These are phyloP conservation scores for Fusarium piperis DNA, from an alignment of 2,329 filamentous ascomycete species.

Conservation along the genomic window DNA sequence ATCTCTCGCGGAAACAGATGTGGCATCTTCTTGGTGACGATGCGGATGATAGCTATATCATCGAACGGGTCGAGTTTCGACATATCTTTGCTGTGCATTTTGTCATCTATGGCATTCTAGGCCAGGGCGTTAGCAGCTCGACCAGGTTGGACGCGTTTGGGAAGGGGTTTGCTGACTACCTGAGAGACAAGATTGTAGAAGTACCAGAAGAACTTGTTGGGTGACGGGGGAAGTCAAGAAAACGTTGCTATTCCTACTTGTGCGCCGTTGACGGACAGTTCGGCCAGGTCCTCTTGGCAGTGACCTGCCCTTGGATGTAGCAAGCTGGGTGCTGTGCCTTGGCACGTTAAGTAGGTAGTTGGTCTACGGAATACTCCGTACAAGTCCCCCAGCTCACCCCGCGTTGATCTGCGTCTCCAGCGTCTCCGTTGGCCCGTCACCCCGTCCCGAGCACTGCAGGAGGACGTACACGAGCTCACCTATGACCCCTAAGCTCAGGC, in stretches of 20 bases:
- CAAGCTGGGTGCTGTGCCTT: not conserved
- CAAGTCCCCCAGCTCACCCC: not conserved
- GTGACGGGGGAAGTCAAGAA: not conserved
- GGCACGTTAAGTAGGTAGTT: not conserved
- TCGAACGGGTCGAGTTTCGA: conserved; percentile 60
- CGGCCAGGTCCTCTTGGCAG: not conserved
- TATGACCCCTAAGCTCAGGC: no score
- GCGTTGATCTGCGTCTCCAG: not conserved
- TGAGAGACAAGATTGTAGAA: not conserved
- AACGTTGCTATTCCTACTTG: not conserved
- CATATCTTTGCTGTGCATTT: conserved; percentile 59
- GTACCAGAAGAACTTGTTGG: not conserved
- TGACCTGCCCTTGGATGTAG: not conserved
- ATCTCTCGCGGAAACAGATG: conserved; percentile 53
- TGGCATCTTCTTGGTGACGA: conserved; percentile 49
- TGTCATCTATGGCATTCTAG: conserved; percentile 58
- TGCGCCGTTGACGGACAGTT: not conserved
- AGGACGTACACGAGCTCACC: no score
- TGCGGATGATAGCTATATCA: conserved; percentile 43
- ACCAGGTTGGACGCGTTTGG: conserved; percentile 58
- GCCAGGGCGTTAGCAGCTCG: conserved; percentile 58
- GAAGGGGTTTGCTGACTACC: conserved; percentile 60
- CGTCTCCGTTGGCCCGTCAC: not conserved
- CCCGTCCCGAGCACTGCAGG: no score
- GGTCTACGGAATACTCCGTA: not conserved